Base-by-base conservation (phyloP, 192 early-diverging fungal species). In the Mortierella alpina region DNA sequence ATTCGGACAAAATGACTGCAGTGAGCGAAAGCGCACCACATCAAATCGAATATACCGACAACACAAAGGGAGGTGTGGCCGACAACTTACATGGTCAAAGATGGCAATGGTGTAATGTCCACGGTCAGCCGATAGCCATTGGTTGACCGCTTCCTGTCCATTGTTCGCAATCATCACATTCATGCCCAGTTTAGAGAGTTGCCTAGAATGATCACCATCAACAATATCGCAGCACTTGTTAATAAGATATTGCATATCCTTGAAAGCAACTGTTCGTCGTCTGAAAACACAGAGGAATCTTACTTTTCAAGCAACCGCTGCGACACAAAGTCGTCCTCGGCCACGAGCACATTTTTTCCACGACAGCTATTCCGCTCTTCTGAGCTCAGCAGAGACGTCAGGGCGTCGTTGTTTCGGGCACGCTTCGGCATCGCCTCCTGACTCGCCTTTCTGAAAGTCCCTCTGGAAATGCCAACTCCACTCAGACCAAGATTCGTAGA, bases 261-360 rank as follows among this genome's bases (percentile, higher is more conserved):
- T n/a, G n/a, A n/a, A n/a, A n/a, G n/a, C n/a, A n/a, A n/a, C n/a
- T n/a, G n/a, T n/a, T n/a, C n/a, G 17, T 8, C 5, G n/a, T 31
- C 31, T 31, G 31, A 1, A 31, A 31, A 31, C 31, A 31, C 1
- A 31, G 31, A 31, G 31, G 1, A 5, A 48, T 47, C 75, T 62
- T 79, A 79, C 70, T 80, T 80, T 17, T 80, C 65, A 6, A 80
- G 48, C 23, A 80, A 72, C 70, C 72, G 72, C 66, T 80, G 77
- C 0, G 69, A 72, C 0, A 80, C 77, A 66, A 72, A 80, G 54
- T 80, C 77, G 58, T 80, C 77, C 45, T 80, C 77, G 2, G 77
- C 77, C 18, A 80, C 77, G 15, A 80, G 40, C 0, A 80, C 77
- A 57, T 80, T 80, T 55, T 80, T 80, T 20, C 70, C 77, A 12